These are phyloP conservation scores for Anethum foeniculum DNA, from an alignment of 140 eudicot species.

Conservation along the genomic window DNA sequence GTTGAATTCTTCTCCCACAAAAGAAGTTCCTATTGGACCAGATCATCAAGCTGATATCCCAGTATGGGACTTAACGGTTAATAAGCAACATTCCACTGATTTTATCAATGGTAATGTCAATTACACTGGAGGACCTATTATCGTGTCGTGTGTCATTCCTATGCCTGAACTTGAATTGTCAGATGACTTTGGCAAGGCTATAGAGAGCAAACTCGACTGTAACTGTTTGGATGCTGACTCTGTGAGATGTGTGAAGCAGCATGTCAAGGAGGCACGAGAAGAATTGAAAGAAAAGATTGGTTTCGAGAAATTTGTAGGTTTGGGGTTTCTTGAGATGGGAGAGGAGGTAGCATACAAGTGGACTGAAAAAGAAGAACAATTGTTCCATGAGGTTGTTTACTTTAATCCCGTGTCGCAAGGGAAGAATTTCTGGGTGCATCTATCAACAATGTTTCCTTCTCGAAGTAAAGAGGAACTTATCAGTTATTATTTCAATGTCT, in stretches of 20 bases:
- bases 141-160: conserved; percentile 38
- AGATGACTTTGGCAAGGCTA: neutral
- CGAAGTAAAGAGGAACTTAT: conserved; percentile 51
- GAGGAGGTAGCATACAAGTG: conserved; percentile 61
- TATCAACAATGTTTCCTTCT: conserved; percentile 40
- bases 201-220: conserved; percentile 36
- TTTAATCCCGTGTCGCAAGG: conserved; percentile 52
- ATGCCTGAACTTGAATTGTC: conserved; percentile 15
- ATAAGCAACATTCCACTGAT: conserved; percentile 9
- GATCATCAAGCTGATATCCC: conserved; percentile 73
- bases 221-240: conserved; percentile 57
- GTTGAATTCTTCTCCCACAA: conserved; percentile 39
- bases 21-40: conserved; percentile 60
- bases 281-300: conserved; percentile 40
- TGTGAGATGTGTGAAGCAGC: conserved; percentile 65
- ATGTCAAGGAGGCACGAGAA: conserved; percentile 54
- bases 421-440: conserved; percentile 52
- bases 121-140: conserved; percentile 13
- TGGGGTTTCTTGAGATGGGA: conserved; percentile 74
- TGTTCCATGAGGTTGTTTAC: conserved; percentile 63
- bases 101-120: neutral
- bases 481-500: conserved; percentile 78
- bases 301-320: conserved; percentile 28
- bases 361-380: conserved; percentile 50
- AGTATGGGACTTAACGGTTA: conserved; percentile 18